Evolutionary conservation across 768 basidiomycete genomes (phyloP), one percentile per base, ranked within the genome.

Genomic region (Tubosaeta sp.): DNA sequence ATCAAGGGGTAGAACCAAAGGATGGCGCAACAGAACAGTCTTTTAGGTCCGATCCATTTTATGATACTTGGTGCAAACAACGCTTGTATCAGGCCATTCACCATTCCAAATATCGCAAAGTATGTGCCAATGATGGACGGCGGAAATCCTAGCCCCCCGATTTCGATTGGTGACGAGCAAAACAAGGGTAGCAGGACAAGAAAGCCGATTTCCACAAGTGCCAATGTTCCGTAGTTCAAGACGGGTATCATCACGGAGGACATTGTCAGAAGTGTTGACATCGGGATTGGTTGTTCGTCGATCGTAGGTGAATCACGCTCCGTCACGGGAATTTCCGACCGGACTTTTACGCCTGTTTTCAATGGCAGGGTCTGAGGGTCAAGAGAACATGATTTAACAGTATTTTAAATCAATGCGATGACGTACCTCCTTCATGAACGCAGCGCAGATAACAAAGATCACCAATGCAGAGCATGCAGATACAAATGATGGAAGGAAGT

Each of bases 111-210:
- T 1, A 53, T 44, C 1, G 68, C 73, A 53, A 75, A 59, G 43
- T 59, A 60, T 24, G 59, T 59, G 1, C 78, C 78, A 22, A 80
- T 80, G 7, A 48, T 53, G 11, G 66, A 60, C 2, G 78, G 75
- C 0, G 65, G 38, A 6, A 79, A 60, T 13, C 69, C 73, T n/a
- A 76, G 63, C 2, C 78, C 77, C 5, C 78, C 75, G 3, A 72
- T 60, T 24, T 60, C 62, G 19, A 73, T 60, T 0, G 80, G 73
- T 3, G 74, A 72, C 24, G 75, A 66, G 44, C 70, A 71, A 58
- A 79, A 75, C 32, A 80, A 60, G 2, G 81, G 79, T 0, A 69
- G 25, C 11, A 82, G 66, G 14, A 71, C 71, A 24, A 58, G 35
- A 44, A 71, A 51, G 7, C 68, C 59, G 22, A 76, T 72, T 30